These are phyloP conservation scores for Lachnellula suecica DNA, from an alignment of 2,329 filamentous ascomycete species.

Conservation along the genomic window DNA sequence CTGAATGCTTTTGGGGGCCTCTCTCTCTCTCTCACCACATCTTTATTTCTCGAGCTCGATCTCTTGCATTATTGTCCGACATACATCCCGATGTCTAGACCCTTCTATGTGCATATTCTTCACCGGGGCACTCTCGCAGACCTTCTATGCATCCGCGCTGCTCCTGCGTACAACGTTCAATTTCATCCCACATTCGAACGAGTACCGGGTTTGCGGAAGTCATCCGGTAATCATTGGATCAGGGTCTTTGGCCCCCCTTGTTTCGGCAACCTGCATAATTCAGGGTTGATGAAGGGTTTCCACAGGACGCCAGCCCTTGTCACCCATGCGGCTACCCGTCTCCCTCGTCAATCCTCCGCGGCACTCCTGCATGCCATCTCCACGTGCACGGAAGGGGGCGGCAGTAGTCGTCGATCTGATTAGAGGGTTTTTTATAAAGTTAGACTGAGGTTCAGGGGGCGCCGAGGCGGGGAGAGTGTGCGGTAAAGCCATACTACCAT, in stretches of 20 bases:
- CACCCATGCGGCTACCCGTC: slow-evolving; percentile 13
- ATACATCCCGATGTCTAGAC: neutral
- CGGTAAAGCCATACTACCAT: slow-evolving; percentile 12
- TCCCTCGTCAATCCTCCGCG: slow-evolving; percentile 16
- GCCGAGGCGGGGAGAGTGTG: slow-evolving; percentile 18
- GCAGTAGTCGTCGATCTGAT: slow-evolving; percentile 3
- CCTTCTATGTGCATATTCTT: no score
- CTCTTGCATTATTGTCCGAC: slow-evolving; percentile 5
- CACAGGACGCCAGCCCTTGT: slow-evolving; percentile 14
- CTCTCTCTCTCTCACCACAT: neutral
- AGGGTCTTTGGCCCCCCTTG: neutral
- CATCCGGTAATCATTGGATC: slow-evolving; percentile 1
- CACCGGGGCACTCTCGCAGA: neutral
- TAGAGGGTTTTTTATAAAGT: slow-evolving; percentile 4
- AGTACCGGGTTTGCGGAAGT: slow-evolving; percentile 21
- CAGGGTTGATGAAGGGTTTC: slow-evolving; percentile 3
- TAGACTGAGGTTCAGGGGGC: slow-evolving; percentile 7
- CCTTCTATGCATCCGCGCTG: slow-evolving; percentile 1
- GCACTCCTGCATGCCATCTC: slow-evolving; percentile 8
- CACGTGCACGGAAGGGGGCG: slow-evolving; percentile 17
- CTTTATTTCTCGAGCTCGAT: slow-evolving; percentile 1
- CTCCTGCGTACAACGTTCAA: slow-evolving; percentile 2
- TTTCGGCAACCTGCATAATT: slow-evolving; percentile 16
- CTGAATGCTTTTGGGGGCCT: neutral
- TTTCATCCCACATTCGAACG: slow-evolving; percentile 4